A percentile compares a stretch with the other conserved stretches of the same genome.
Evolutionary conservation across 108 stramenopile species (phyloP).

Genomic region (Mayamaea pseudoterrestris): DNA sequence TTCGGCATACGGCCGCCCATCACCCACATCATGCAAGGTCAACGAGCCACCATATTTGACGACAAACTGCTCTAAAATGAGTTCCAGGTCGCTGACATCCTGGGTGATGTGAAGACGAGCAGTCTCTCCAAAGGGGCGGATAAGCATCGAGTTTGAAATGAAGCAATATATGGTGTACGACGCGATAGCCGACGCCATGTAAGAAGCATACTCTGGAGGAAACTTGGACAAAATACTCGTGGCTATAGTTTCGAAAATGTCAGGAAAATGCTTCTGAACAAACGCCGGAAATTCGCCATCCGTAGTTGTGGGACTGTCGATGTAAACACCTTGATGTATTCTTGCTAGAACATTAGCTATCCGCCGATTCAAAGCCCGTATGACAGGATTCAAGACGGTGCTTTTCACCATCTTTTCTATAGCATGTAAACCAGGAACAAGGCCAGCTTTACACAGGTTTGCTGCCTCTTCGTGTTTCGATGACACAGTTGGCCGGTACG

Average conservation of each 20-base stretch:
- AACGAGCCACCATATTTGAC: constrained; percentile 37
- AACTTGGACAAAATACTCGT: constrained; percentile 42
- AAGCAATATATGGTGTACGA: constrained; percentile 73
- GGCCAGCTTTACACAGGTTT: constrained; percentile 43
- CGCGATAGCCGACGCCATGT: constrained; percentile 60
- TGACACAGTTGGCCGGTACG: constrained; percentile 70
- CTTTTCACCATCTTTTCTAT: constrained; percentile 61
- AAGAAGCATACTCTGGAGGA: constrained; percentile 43
- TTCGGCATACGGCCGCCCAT: constrained; percentile 74
- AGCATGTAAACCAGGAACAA: constrained; percentile 51
- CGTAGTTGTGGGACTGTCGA: constrained; percentile 14
- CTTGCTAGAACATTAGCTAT: constrained; percentile 41
- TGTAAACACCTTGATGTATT: constrained; percentile 59
- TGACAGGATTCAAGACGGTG: constrained; percentile 49
- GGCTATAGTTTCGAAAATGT: constrained; percentile 45
- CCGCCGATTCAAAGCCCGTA: constrained; percentile 46
- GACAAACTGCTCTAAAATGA: constrained; percentile 66
- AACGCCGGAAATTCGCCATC: constrained; percentile 35
- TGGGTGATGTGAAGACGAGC: constrained; percentile 63
- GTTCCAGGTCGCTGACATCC: constrained; percentile 77
- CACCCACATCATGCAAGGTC: constrained; percentile 45
- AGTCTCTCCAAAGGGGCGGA: constrained; percentile 64
- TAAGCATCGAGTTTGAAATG: constrained; percentile 63
- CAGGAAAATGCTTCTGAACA: constrained; percentile 54
- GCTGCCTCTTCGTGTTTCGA: constrained; percentile 74